Evolutionary conservation across 2,329 filamentous ascomycete genomes (phyloP), one percentile per base, ranked within the genome.

Genomic region (Nothophaeocryptopus gaeumannii): DNA sequence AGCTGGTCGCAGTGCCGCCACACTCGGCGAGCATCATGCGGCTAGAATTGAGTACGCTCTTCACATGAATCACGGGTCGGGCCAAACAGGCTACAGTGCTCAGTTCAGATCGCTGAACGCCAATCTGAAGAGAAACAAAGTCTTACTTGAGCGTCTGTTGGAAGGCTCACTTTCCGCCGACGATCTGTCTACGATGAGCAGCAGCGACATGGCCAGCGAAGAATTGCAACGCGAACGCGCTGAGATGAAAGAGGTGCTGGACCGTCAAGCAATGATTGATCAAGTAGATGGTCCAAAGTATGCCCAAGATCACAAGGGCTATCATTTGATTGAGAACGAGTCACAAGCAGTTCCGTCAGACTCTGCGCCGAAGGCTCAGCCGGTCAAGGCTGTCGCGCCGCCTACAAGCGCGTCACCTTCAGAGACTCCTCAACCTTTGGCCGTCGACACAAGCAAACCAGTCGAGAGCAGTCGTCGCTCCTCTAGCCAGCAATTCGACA

Each of bases 261-360:
- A 93, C 64, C 88, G 90, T 62, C 88, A 92, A 67, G 88, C 92
- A 39, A 91, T 93, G 39, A 79, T 95, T 31, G 84, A 92, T 52
- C 81, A 89, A 33, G 71, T 74, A 11, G 79, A 82, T 41, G 89
- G 82, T 1, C 87, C 91, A 3, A 83, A 90, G 2, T 85, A 96
- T 49, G 82, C 90, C 62, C 84, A 88, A 59, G 96, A 92, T 2
- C 92, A 97, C 74, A 97, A 97, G 70, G 93, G 93, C 10, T 91
- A 96, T 51, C 93, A 97, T 66, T 70, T 96, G 12, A 79, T 97
- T 12, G 90, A 92, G 54, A 83, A 86, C 39, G 89, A 95, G 30
- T 45, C 50, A 5, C 20, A 42, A 8, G 32, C 38, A 8, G 20
- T 38, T 9, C 30, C 26, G 35, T 43, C 32, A 5, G 32, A 33